phyloP scores from a whole-genome alignment of 495 filamentous ascomycete species.

The Cercophora newfieldiana region DNA sequence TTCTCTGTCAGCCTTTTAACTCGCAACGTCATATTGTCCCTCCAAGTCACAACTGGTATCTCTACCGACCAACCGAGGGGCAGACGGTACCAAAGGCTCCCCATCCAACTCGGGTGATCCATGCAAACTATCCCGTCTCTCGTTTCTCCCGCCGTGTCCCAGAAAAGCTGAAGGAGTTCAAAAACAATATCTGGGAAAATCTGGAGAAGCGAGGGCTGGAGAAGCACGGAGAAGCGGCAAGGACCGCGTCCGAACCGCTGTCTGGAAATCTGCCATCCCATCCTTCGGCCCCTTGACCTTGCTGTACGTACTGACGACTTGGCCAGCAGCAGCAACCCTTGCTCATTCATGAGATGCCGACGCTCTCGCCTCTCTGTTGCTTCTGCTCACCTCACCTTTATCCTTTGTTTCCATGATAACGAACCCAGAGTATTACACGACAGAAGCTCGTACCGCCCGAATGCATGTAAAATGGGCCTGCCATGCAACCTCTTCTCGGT shows the following conservation, averaged over 20 bases:
- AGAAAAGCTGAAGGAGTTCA: background rate
- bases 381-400: constrained; percentile 4
- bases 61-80: constrained; percentile 5
- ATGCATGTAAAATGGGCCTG: constrained; percentile 21
- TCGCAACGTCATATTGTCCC: constrained; percentile 20
- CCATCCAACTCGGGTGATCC: background rate
- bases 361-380: background rate
- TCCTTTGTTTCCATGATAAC: background rate
- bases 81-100: background rate
- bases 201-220: background rate
- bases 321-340: background rate
- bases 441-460: constrained; percentile 17
- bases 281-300: constrained; percentile 2
- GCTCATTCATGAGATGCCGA: background rate
- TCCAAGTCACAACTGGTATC: constrained; percentile 9
- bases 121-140: constrained; percentile 9
- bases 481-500: constrained; percentile 23
- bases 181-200: background rate
- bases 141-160: background rate
- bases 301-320: background rate
- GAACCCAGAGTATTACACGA: background rate
- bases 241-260: constrained; percentile 9
- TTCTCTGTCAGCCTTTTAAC: constrained; percentile 11
- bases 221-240: background rate
- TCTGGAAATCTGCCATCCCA: background rate